Conservation (phyloP, 352 stramenopile genomes). For the Saprolegnia diclina region DNA sequence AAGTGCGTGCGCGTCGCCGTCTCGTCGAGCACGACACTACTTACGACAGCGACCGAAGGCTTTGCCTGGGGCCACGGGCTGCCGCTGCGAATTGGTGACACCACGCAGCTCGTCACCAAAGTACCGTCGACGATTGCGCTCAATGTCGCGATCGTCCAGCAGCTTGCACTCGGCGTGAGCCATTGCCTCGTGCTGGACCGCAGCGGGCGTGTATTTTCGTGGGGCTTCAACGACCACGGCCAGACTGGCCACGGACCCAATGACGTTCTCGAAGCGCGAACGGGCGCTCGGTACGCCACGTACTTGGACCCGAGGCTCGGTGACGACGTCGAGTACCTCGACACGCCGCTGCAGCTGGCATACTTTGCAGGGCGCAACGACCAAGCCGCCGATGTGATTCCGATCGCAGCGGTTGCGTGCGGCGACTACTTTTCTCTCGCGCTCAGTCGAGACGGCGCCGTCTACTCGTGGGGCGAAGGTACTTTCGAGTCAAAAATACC, state of each 20-base stretch:
- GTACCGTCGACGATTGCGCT: constrained; percentile 31
- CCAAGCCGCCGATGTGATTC: constrained; percentile 62
- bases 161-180: constrained; percentile 46
- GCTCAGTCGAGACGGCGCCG: constrained; percentile 53
- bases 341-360: constrained; percentile 40
- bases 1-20: constrained; percentile 34
- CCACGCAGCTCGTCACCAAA: background rate
- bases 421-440: constrained; percentile 65
- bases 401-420: constrained; percentile 47
- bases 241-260: constrained; percentile 58
- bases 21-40: background rate
- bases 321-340: constrained; percentile 41
- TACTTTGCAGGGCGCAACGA: constrained; percentile 54
- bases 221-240: constrained; percentile 74
- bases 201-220: constrained; percentile 59
- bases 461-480: constrained; percentile 70
- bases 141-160: constrained; percentile 26
- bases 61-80: constrained; percentile 13
- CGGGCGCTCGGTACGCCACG: constrained; percentile 34
- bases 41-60: background rate
- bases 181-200: constrained; percentile 50
- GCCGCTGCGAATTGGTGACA: background rate
- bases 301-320: constrained; percentile 53
- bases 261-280: constrained; percentile 43
- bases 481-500: too few relatives aligned